Evolutionary conservation across 176 grass and related monocot species (phyloP), one percentile per base, ranked within the genome.

Genomic region (Aechmea fasciata): DNA sequence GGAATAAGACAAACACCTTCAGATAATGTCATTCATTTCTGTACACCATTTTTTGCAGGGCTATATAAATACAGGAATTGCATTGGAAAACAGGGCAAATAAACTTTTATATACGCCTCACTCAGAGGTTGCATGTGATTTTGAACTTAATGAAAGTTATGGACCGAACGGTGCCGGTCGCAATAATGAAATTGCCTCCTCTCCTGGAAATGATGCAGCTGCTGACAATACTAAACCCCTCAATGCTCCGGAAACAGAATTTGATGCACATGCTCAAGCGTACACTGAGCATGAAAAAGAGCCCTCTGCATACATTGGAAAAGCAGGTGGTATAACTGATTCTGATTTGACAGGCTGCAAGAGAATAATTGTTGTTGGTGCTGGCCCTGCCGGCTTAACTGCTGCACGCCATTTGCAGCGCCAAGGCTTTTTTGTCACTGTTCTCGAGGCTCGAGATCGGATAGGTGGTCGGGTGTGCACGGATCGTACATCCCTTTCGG

Each of bases 61-160:
- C 73, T 90, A 88, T 71, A 99, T 99, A 90, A 99, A 99, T 93
- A 57, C 94, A 72, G 94, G 94, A 75, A 87, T 99, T 70, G 84
- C 87, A 66, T 97, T 79, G 47, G 64, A 75, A 52, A 84, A 89
- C 48, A 70, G 69, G 47, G 19, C 11, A 28, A 57, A 67, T 57
- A 80, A 48, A 13, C 62, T 33, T 13, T 13, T 3, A 11, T 71
- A 51, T 79, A 7, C 54, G 69, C 26, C 50, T 69, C 71, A 59
- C 79, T 76, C 52, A 57, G 80, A 84, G 83, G 65, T 66, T 82
- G 41, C 75, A 70, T 74, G 86, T 72, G 51, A 70, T 76, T 50
- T 51, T 19, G 84, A 71, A 69, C 13, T 74, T n/a, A 76, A 79
- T 67, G 82, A 78, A 81, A 78, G 22, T 72, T 72, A 62, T 72